A percentile compares a stretch with the other conserved stretches of the same genome.
phyloP scores from a whole-genome alignment of 495 filamentous ascomycete genomes.

The Gamarada debralockiae region DNA sequence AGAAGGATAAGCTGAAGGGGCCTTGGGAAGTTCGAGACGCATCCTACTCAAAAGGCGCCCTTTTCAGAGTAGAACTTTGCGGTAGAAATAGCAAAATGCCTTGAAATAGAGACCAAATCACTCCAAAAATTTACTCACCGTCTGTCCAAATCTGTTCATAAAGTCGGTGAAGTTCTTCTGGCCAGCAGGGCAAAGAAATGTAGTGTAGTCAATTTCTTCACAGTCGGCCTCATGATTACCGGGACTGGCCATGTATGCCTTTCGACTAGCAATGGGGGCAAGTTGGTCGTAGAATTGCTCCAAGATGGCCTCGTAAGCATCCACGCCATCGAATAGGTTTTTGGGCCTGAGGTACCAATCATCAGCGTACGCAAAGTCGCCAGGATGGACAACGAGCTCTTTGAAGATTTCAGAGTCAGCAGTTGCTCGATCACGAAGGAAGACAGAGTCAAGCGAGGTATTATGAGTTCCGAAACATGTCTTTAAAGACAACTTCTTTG shows the following conservation, averaged over 20 bases:
- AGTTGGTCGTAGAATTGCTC: conserved; percentile 54
- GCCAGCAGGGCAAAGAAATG: conserved; percentile 42
- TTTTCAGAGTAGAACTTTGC: no score
- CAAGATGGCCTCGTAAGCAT: conserved; percentile 49
- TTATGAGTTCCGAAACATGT: no score
- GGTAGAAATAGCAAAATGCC: no score
- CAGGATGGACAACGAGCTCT: conserved; percentile 56
- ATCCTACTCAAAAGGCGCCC: no score
- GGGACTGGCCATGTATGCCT: conserved; percentile 50
- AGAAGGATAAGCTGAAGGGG: no score
- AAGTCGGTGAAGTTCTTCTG: conserved; percentile 54
- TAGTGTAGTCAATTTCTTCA: conserved; percentile 27
- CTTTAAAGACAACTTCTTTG: no score
- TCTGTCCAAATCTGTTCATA: conserved; percentile 43
- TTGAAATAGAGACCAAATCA: no score
- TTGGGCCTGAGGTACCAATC: conserved; percentile 39
- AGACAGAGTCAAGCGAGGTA: no score
- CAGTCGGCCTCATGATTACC: conserved; percentile 56
- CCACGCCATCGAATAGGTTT: conserved; percentile 37
- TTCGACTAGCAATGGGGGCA: conserved; percentile 40
- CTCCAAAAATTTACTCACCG: no score
- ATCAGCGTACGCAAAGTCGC: conserved; percentile 45
- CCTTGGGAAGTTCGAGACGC: no score
- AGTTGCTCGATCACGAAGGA: no score
- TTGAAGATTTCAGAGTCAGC: no score